Conservation (phyloP, 2,329 filamentous ascomycete genomes). For the Ceratocystis eucalypticola region DNA sequence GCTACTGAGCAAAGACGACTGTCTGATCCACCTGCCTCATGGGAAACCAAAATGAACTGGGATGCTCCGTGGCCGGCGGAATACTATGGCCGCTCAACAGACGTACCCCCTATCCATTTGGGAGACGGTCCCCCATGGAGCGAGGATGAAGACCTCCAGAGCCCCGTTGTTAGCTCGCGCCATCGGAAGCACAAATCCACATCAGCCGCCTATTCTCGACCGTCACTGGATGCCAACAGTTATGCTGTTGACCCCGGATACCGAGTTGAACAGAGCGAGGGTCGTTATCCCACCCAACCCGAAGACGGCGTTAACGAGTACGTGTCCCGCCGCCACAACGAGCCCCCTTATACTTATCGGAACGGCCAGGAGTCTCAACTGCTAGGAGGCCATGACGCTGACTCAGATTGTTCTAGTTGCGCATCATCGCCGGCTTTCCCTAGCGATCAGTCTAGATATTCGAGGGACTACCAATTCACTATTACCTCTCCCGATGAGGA, state of each 20-base stretch:
- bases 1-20: constrained; percentile 65
- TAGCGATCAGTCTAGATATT: constrained; percentile 67
- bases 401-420: constrained; percentile 45
- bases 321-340: neutral
- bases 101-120: constrained; percentile 70
- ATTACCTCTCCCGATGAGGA: constrained; percentile 93
- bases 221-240: constrained; percentile 34
- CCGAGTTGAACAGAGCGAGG: constrained; percentile 58
- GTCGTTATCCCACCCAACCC: constrained; percentile 58
- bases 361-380: constrained; percentile 12
- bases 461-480: constrained; percentile 84
- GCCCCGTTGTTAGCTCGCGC: constrained; percentile 71
- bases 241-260: constrained; percentile 51
- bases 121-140: constrained; percentile 85
- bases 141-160: constrained; percentile 89
- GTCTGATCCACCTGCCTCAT: constrained; percentile 67
- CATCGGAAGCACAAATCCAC: constrained; percentile 77
- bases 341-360: neutral
- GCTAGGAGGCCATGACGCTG: constrained; percentile 23
- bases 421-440: constrained; percentile 45
- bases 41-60: constrained; percentile 56
- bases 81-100: constrained; percentile 48
- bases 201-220: constrained; percentile 33
- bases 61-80: constrained; percentile 39
- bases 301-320: constrained; percentile 40